A percentile compares a stretch with the other conserved stretches of the same genome.
Conservation (phyloP, 2,329 filamentous ascomycete genomes). For the Biscogniauxia mediterranea region DNA sequence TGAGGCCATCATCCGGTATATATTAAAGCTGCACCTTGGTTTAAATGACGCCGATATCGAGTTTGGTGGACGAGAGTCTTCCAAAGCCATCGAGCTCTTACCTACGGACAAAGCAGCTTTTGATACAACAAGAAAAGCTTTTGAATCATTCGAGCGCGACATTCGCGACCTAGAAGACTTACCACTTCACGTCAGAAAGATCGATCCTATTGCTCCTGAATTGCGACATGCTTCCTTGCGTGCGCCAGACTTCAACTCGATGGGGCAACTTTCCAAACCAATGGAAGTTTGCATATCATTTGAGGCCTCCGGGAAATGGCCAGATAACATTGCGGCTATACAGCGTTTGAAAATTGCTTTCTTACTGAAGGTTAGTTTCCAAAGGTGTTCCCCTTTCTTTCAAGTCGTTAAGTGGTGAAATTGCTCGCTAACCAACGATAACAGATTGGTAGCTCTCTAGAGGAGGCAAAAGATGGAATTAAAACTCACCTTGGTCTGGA, state of each 20-base stretch:
- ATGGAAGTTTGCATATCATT: constrained; percentile 86
- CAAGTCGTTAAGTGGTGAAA: no score
- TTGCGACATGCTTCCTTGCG: constrained; percentile 71
- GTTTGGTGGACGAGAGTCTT: constrained; percentile 51
- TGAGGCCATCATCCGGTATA: constrained; percentile 74
- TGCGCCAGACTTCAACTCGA: constrained; percentile 46
- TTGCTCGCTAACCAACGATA: not conserved
- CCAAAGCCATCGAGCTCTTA: constrained; percentile 46
- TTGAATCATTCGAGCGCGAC: constrained; percentile 71
- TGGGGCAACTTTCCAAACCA: constrained; percentile 48
- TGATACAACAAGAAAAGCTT: constrained; percentile 66
- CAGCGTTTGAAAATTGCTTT: constrained; percentile 94
- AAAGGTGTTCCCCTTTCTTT: not conserved
- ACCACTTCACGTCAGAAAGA: constrained; percentile 80
- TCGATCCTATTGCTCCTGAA: constrained; percentile 69
- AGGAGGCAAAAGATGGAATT: constrained; percentile 57
- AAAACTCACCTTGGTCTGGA: constrained; percentile 77
- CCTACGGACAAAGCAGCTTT: constrained; percentile 59
- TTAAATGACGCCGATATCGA: constrained; percentile 52
- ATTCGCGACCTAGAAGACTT: constrained; percentile 77
- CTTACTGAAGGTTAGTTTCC: constrained; percentile 54
- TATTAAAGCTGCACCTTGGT: constrained; percentile 68
- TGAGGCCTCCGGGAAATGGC: constrained; percentile 90
- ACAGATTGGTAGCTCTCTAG: constrained; percentile 65
- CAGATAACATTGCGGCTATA: constrained; percentile 85